Base-by-base conservation (phyloP, 257 asterid species). In the Solanum infundibuliforme region DNA sequence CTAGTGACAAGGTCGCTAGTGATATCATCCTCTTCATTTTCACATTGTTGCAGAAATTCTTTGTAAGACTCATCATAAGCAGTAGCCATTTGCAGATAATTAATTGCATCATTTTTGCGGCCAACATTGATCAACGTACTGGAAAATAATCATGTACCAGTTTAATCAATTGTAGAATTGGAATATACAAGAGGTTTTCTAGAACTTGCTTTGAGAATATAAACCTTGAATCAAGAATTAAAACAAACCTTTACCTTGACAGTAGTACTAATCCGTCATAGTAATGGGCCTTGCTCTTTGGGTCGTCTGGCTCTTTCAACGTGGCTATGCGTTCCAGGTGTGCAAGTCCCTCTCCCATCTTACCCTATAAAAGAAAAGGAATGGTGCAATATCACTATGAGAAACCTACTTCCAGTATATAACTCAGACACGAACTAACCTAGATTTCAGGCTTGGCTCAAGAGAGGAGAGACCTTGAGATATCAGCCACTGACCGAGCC, bases 271-370 rank as follows among this genome's bases (percentile, higher is more conserved):
- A 85, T 52, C 96, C 94, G 4, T 95, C 99, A 43, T 94, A 94
- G 92, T 94, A 97, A 91, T 93, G 99, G 38, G 93, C 93, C 92
- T 91, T 95, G 94, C 91, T 90, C 90, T 90, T 95, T 83, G 93
- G 29, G 91, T 95, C 94, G 86, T 55, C 89, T 8, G 99, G 99
- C 90, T 94, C 98, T 88, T 95, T 89, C 87, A 95, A 65, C 84
- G 84, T 83, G 89, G 92, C 94, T 88, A 96, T 89, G 92, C 96
- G 93, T 91, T 93, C 98, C 43, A 97, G 95, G 91, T 97, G 98
- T 74, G 38, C 41, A 81, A 95, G 91, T 82, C 98, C 36, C 91
- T 95, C 94, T 73, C 87, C 92, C 83, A 88, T 89, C 93, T 94
- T 96, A 35, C 96, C 98, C 99, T 97, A 90, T 82, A 83, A 6